Evolutionary conservation across 257 asterid species (phyloP), one percentile per base, ranked within the genome.

Genomic region (Vinca minor): DNA sequence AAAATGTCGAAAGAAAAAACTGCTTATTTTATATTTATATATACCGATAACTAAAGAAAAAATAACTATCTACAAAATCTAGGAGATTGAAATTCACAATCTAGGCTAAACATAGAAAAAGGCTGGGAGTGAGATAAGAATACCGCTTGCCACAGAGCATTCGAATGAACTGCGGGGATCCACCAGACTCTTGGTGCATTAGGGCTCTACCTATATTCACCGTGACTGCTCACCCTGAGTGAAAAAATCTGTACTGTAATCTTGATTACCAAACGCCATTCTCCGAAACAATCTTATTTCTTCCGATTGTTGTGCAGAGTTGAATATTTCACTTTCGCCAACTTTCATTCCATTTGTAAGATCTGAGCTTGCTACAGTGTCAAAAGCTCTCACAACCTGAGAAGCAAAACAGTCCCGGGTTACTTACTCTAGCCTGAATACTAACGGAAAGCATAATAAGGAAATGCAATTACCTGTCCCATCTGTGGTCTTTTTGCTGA

Each of bases 361-460:
- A 78, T 93, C 96, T 0, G 95, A 65, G 57, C 67, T 65, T 10
- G 80, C 78, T 81, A 85, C 61, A n/a, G 64, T 77, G 64, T 89
- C 99, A 12, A 93, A 83, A 53, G 96, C 92, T 81, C 97, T 87
- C 73, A 85, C 81, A 62, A 89, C 86, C 98, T 92, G 80, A 26
- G 67, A 69, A 59, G 46, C 49, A 70, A 34, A 53, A 25, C 20
- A 39, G 41, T 11, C 47, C 21, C 23, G 17, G 20, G 21, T 50
- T 10, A 49, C 18, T 32, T 44, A 29, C 60, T 32, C 63, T 4
- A n/a, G 2, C 7, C n/a, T n/a, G n/a, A n/a, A n/a, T 10, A 41
- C 15, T 25, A 20, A 3, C 13, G 0, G 5, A 35, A 44, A 42
- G 36, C 57, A 53, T 38, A 21, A 9, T 39, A 45, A 28, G 36